These are phyloP conservation scores for Macrocybe gigantea DNA, from an alignment of 768 basidiomycete species.

Conservation along the genomic window DNA sequence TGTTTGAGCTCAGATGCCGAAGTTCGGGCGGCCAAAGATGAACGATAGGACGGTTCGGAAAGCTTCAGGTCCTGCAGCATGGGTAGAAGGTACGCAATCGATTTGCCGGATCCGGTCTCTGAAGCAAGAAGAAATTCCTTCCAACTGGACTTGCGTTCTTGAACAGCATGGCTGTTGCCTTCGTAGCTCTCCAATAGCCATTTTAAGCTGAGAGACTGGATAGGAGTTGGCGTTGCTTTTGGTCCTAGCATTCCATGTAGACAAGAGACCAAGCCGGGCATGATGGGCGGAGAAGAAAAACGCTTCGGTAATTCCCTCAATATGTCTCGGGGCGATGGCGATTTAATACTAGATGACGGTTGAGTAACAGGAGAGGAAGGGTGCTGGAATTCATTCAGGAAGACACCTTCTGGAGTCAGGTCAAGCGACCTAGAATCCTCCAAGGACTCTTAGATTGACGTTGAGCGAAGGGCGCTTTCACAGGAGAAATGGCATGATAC, in stretches of 20 bases:
- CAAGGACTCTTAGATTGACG: too few relatives aligned
- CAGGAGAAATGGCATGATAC: too few relatives aligned
- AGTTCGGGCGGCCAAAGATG: neutral
- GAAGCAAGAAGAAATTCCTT: conserved; percentile 69
- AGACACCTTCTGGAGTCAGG: too few relatives aligned
- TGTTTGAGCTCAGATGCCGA: conserved; percentile 17
- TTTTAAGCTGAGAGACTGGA: conserved; percentile 71
- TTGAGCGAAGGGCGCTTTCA: too few relatives aligned
- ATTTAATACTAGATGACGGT: too few relatives aligned
- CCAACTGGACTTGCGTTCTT: conserved; percentile 20
- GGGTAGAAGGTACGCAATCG: conserved; percentile 84
- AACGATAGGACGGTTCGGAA: conserved; percentile 35
- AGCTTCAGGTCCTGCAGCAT: conserved; percentile 73
- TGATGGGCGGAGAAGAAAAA: conserved; percentile 67
- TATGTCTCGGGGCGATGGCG: too few relatives aligned
- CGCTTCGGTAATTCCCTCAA: too few relatives aligned
- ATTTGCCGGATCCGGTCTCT: conserved; percentile 91
- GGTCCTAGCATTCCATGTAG: conserved; percentile 54
- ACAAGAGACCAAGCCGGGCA: conserved; percentile 56
- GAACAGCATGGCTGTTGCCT: conserved; percentile 11
- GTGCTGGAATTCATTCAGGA: too few relatives aligned
- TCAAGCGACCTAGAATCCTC: too few relatives aligned
- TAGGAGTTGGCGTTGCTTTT: conserved; percentile 59
- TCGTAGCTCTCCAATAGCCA: conserved; percentile 37
- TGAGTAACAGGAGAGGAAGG: too few relatives aligned